Evolutionary conservation across 129 eudicot species (phyloP).

Genomic region (Rutidosis leptorrhynchoides): DNA sequence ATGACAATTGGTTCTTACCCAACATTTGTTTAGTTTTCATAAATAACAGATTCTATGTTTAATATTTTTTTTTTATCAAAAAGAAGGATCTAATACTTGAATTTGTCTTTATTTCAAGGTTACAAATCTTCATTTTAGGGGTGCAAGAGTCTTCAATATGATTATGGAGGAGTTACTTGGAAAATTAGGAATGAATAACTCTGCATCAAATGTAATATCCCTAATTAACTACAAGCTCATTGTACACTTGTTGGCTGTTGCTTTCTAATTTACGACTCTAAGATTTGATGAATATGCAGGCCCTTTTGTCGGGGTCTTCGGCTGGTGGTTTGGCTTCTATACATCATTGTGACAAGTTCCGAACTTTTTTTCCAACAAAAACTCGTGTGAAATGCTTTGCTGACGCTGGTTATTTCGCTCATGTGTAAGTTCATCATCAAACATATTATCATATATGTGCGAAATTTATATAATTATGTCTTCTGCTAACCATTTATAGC

Average conservation of each 20-base stretch:
- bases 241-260: neutral
- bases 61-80: too few species aligned
- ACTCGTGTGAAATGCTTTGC: conserved; percentile 38
- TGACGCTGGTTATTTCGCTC: conserved; percentile 43
- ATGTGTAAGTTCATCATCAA: conserved; percentile 34
- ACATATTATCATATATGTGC: neutral
- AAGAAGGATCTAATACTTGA: neutral
- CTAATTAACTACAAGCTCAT: neutral
- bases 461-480: neutral
- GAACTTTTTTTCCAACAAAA: conserved; percentile 23
- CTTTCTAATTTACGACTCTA: neutral
- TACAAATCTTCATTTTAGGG: conserved; percentile 56
- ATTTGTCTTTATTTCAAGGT: conserved; percentile 23
- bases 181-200: conserved; percentile 41
- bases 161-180: conserved; percentile 42
- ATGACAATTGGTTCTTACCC: too few species aligned
- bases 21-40: too few species aligned
- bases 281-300: neutral
- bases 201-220: conserved; percentile 39
- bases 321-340: conserved; percentile 50
- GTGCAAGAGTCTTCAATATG: conserved; percentile 49
- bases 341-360: conserved; percentile 36
- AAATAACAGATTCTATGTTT: too few species aligned
- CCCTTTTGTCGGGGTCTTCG: conserved; percentile 41
- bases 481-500: too few species aligned